These are phyloP conservation scores for Claviceps sp. DNA, from an alignment of 2,329 filamentous ascomycete genomes.

Conservation along the genomic window DNA sequence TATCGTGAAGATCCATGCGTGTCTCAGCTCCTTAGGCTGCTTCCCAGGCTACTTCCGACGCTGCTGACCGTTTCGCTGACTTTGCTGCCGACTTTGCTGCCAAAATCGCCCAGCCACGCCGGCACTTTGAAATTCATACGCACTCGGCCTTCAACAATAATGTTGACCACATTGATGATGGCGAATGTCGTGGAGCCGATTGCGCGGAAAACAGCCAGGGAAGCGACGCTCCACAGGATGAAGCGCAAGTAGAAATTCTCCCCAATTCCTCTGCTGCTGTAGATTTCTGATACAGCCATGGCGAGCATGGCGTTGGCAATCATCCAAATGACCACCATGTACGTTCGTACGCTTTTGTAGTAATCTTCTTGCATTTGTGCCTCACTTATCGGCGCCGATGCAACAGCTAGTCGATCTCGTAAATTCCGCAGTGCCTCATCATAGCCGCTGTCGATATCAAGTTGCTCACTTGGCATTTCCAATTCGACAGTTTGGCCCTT, in stretches of 20 bases:
- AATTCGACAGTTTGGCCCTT: conserved; percentile 76
- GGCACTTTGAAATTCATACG: conserved; percentile 38
- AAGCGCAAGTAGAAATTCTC: conserved; percentile 86
- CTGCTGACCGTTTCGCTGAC: conserved; percentile 12
- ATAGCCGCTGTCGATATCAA: conserved; percentile 96
- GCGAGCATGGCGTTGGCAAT: conserved; percentile 80
- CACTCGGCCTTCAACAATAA: conserved; percentile 74
- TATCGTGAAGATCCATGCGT: too few relatives aligned
- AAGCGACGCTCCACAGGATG: conserved; percentile 84
- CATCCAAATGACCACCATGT: conserved; percentile 96
- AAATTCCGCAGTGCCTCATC: conserved; percentile 95
- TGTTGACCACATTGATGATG: conserved; percentile 71
- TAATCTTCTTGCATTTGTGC: conserved; percentile 92
- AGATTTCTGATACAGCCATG: conserved; percentile 85
- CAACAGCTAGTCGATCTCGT: conserved; percentile 79
- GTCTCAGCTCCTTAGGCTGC: conserved; percentile 22
- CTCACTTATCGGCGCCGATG: conserved; percentile 47
- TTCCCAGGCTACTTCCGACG: conserved; percentile 30
- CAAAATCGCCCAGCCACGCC: conserved; percentile 29
- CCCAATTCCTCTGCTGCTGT: conserved; percentile 55
- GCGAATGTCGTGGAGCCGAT: conserved; percentile 71
- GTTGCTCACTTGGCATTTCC: conserved; percentile 94
- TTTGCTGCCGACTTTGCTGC: conserved; percentile 31
- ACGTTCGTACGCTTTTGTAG: conserved; percentile 91
- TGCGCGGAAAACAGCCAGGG: conserved; percentile 75